These are phyloP conservation scores for Boechera retrofracta DNA, from an alignment of 345 rosid genomes.

Conservation along the genomic window DNA sequence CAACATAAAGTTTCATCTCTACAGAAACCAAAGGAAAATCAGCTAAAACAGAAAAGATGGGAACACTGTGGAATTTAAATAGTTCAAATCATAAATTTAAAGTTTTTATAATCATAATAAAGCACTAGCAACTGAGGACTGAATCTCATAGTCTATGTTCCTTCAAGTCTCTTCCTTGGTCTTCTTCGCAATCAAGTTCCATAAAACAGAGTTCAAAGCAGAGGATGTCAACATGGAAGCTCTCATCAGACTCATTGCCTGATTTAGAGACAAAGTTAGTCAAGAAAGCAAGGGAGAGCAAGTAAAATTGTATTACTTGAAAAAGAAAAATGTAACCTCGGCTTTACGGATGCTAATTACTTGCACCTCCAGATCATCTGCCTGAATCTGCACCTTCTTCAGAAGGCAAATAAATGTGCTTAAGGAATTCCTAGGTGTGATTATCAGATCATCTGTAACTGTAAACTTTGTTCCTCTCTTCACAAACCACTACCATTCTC, in stretches of 20 bases:
- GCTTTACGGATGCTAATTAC: conserved; percentile 22
- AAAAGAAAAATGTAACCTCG: conserved; percentile 20
- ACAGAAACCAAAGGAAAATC: background rate
- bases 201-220: conserved; percentile 30
- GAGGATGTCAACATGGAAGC: conserved; percentile 27
- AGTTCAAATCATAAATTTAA: background rate
- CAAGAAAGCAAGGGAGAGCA: background rate
- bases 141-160: background rate
- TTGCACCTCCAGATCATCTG: conserved; percentile 30
- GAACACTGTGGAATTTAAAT: background rate
- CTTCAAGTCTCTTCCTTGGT: conserved; percentile 1
- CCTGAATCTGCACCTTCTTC: conserved; percentile 20
- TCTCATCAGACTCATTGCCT: conserved; percentile 21
- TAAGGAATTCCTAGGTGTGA: background rate
- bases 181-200: conserved; percentile 26
- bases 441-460: conserved; percentile 18
- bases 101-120: background rate
- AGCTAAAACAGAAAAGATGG: background rate
- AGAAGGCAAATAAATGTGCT: background rate
- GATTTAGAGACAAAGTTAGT: background rate
- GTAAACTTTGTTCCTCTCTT: conserved; percentile 27
- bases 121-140: background rate
- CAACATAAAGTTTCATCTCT: background rate
- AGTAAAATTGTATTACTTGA: background rate
- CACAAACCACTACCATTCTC: conserved; percentile 16